Evolutionary conservation across 2,329 filamentous ascomycete genomes (phyloP).

Genomic region (Dothideomycetes sp.): DNA sequence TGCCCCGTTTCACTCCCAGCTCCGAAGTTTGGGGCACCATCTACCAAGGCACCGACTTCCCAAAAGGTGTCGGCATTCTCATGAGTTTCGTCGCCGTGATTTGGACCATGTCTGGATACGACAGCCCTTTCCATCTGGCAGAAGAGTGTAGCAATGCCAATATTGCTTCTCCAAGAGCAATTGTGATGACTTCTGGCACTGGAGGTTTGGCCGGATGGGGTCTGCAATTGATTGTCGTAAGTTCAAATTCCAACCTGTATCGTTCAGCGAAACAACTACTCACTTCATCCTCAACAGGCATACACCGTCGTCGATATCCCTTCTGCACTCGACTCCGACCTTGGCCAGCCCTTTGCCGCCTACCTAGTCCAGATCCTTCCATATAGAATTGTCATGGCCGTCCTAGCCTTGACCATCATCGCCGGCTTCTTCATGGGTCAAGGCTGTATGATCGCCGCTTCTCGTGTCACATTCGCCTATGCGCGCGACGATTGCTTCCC

Average conservation of each 20-base stretch:
- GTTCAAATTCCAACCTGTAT: too few species aligned
- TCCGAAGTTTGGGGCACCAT: conserved; percentile 55
- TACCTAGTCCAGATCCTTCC: conserved; percentile 57
- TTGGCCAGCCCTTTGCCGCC: conserved; percentile 61
- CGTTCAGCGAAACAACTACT: too few species aligned
- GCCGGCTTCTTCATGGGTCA: conserved; percentile 64
- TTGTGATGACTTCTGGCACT: conserved; percentile 55
- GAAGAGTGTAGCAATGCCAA: conserved; percentile 67
- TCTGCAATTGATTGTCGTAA: conserved; percentile 53
- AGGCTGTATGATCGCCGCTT: conserved; percentile 56
- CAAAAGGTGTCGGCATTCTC: conserved; percentile 54
- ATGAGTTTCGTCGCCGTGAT: conserved; percentile 64
- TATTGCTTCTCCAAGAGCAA: conserved; percentile 58
- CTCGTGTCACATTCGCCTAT: conserved; percentile 40
- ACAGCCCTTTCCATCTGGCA: conserved; percentile 59
- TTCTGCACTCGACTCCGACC: conserved; percentile 45
- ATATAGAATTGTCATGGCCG: conserved; percentile 47
- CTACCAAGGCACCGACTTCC: conserved; percentile 55
- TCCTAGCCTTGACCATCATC: conserved; percentile 55
- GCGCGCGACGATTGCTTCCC: conserved; percentile 64
- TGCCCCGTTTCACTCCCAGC: conserved; percentile 47
- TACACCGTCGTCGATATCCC: conserved; percentile 59
- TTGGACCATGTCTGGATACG: conserved; percentile 53
- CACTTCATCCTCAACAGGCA: too few species aligned
- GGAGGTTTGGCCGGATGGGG: conserved; percentile 62